Conservation (phyloP, 1,139 yeast genomes). For the Zygosaccharomyces pseudobailii region DNA sequence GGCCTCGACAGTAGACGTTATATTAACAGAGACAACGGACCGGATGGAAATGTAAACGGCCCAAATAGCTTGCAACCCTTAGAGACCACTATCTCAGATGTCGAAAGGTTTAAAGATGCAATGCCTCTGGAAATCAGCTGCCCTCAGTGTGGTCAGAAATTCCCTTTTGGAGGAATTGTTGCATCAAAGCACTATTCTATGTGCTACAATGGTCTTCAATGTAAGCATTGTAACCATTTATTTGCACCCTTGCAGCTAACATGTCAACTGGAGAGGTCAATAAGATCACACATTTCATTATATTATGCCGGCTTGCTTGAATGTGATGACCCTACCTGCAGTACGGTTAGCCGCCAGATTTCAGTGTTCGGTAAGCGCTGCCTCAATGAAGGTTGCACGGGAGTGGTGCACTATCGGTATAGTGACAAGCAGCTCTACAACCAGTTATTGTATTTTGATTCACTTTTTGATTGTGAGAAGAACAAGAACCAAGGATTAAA, state of each 20-base stretch:
- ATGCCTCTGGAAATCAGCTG: slow-evolving; percentile 56
- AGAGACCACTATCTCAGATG: slow-evolving; percentile 76
- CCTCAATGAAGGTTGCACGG: slow-evolving; percentile 64
- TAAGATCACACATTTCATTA: slow-evolving; percentile 63
- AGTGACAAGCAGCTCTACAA: slow-evolving; percentile 78
- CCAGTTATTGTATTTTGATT: slow-evolving; percentile 74
- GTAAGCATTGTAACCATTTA: slow-evolving; percentile 52
- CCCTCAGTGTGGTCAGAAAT: slow-evolving; percentile 52
- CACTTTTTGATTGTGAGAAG: slow-evolving; percentile 78
- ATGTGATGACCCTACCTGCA: slow-evolving; percentile 86
- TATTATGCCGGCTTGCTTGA: slow-evolving; percentile 83
- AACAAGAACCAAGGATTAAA: slow-evolving; percentile 55
- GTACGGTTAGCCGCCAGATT: slow-evolving; percentile 69
- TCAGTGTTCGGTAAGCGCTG: slow-evolving; percentile 89
- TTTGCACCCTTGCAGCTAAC: slow-evolving; percentile 55
- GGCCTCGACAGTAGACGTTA: slow-evolving; percentile 73
- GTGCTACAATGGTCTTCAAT: slow-evolving; percentile 65
- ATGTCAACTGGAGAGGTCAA: slow-evolving; percentile 65
- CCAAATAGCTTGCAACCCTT: slow-evolving; percentile 61
- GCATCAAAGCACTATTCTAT: slow-evolving; percentile 56
- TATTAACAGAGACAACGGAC: slow-evolving; percentile 41
- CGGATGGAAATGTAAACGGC: slow-evolving; percentile 34
- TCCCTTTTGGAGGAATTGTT: slow-evolving; percentile 70
- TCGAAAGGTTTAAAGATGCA: slow-evolving; percentile 72
- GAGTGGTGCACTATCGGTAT: slow-evolving; percentile 75